Base-by-base conservation (phyloP, 2,329 filamentous ascomycete species). In the Ophiostoma ips region DNA sequence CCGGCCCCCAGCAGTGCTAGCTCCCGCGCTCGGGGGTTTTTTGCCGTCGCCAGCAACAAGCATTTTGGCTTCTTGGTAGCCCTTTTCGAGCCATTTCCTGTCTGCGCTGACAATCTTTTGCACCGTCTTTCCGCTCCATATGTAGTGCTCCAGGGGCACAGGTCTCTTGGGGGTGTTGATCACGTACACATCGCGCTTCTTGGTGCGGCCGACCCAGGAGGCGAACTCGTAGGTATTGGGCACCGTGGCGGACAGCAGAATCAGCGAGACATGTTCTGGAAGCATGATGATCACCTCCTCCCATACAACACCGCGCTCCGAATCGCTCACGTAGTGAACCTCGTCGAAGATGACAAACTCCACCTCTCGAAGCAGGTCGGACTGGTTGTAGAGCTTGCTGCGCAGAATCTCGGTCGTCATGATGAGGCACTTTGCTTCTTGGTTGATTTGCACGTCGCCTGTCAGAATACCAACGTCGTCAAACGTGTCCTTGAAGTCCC, bases 231-330 rank as follows among this genome's bases (percentile, higher is more conserved):
- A 80, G 0, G 92, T 96, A 63, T 98, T 98, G 2, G 92, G 92
- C 0, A 98, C 92, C 1, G 92, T 98, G 0, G 92, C 92, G 5
- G 92, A 98, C 3, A 98, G 75, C 2, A 96, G 71, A 57, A 98
- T 98, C 19, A 98, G 75, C 2, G 92, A 94, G 36, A 98, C 87
- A 66, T 98, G 92, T 63, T 95, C 89, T 0, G 92, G 92, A 50
- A 98, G 74, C 92, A 98, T 96, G 60, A 98, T 98, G 61, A 98
- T 98, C 59, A 98, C 92, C 66, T 98, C 92, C 66, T 98, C 92
- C 92, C 92, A 98, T 0, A 98, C 92, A 6, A 98, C 92, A 60
- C 92, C 92, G 66, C 92, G 79, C 64, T 96, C 92, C 24, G 84
- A 76, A 63, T 98, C 92, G 62, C 96, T 98, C 56, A 98, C 90